These are phyloP conservation scores for Yarrowia yakushimensis DNA, from an alignment of 805 yeast genomes.

Conservation along the genomic window DNA sequence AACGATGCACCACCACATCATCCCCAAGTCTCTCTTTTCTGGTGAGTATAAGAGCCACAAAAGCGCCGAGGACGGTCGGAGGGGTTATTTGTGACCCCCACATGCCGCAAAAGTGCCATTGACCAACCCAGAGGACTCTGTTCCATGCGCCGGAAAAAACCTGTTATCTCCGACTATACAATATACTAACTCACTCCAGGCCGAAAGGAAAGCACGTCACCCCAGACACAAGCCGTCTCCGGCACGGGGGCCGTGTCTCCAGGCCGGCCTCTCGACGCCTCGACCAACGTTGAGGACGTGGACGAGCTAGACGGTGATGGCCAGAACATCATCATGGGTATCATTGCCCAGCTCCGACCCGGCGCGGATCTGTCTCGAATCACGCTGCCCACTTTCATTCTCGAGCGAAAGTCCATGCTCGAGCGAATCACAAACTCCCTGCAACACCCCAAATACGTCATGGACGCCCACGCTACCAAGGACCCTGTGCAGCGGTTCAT, in stretches of 20 bases:
- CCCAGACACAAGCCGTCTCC: constrained; percentile 5
- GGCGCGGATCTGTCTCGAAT: constrained; percentile 88
- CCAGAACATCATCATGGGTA: constrained; percentile 79
- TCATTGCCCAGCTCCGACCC: constrained; percentile 86
- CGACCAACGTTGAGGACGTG: constrained; percentile 47
- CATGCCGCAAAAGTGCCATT: too few relatives aligned
- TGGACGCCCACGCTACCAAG: constrained; percentile 58
- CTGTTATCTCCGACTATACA: not conserved
- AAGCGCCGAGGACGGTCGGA: not conserved
- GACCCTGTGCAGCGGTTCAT: constrained; percentile 70
- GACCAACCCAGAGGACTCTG: not conserved
- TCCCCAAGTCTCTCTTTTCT: constrained; percentile 21
- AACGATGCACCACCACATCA: constrained; percentile 24
- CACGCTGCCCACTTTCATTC: constrained; percentile 90
- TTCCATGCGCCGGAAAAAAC: not conserved
- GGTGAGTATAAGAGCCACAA: not conserved
- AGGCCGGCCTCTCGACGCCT: not conserved
- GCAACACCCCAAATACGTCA: constrained; percentile 66
- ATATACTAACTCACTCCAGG: constrained; percentile 6
- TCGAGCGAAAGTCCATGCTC: constrained; percentile 93
- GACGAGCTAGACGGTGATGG: constrained; percentile 92
- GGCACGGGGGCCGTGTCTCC: not conserved
- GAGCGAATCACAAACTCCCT: constrained; percentile 89
- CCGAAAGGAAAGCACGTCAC: constrained; percentile 15
- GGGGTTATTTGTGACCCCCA: too few relatives aligned